Evolutionary conservation across 1,284 basidiomycete genomes (phyloP), one percentile per base, ranked within the genome.

Genomic region (Microstroma glucosiphilum): DNA sequence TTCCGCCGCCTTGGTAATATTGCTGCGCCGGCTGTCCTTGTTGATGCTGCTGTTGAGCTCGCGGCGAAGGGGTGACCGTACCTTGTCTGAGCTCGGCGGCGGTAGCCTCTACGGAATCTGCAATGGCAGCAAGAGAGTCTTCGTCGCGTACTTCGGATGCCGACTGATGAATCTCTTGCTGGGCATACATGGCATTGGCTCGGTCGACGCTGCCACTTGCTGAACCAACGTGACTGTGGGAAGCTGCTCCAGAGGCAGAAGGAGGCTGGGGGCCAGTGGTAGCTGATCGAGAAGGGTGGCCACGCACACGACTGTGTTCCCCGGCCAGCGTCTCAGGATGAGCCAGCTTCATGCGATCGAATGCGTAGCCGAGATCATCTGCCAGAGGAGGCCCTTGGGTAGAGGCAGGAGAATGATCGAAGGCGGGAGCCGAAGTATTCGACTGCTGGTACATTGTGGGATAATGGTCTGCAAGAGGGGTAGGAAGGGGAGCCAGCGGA

Each of bases 391-490:
- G 70, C 0, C 65, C 70, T 23, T 61, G 56, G 1, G 56, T 60
- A 15, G 61, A 19, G 12, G 43, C 56, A 2, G 43, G 43, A 23
- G 46, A 53, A 11, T 19, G 62, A 11, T 70, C 66, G 7, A 74
- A 61, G 1, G 67, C 64, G n/a, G 72, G 70, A 64, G 71, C 71
- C 12, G 72, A 74, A 57, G 69, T 68, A 67, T 74, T 74, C 56
- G 69, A 67, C 62, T 74, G 72, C 25, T 63, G 66, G 58, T 70
- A 72, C 69, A 74, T 70, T 3, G 57, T 49, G 42, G 57, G 51
- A 37, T 37, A 37, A 9, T 37, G 30, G 30, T 37, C 30, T 21
- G 51, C 51, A 9, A 51, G 41, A n/a, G 41, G 41, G 43, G 43
- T 4, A 6, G 43, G 17, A 6, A 12, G 43, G 12, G 43, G 17